A percentile compares a stretch with the other conserved stretches of the same genome.
These are phyloP conservation scores for Myriangium duriaei DNA, from an alignment of 2,329 filamentous ascomycete species.

Conservation along the genomic window DNA sequence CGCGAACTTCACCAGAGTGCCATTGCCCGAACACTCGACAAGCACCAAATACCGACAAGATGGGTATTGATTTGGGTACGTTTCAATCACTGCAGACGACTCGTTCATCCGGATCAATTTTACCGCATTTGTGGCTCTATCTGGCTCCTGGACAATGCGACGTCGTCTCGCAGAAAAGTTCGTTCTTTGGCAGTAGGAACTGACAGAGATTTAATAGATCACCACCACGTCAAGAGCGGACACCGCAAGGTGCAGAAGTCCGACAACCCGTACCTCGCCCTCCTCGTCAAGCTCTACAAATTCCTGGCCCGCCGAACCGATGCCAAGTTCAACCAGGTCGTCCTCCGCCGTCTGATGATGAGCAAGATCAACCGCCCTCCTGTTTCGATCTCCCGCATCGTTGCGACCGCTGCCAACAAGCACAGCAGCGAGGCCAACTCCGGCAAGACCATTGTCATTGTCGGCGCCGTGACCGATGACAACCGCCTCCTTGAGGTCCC, in stretches of 20 bases:
- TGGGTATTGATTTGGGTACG: slow-evolving; percentile 14
- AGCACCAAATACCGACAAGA: slow-evolving; percentile 8
- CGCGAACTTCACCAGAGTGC: slow-evolving; percentile 2
- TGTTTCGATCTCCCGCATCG: slow-evolving; percentile 86
- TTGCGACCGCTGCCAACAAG: slow-evolving; percentile 44
- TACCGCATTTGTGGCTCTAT: neutral
- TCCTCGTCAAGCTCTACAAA: slow-evolving; percentile 64
- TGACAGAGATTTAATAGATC: slow-evolving; percentile 50
- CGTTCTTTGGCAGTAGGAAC: slow-evolving; percentile 1
- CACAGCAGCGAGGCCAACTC: slow-evolving; percentile 42
- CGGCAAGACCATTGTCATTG: slow-evolving; percentile 79
- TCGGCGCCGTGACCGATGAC: slow-evolving; percentile 95
- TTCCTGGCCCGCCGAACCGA: slow-evolving; percentile 59
- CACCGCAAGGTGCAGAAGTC: slow-evolving; percentile 71
- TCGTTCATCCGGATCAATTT: neutral
- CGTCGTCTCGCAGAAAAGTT: slow-evolving; percentile 5
- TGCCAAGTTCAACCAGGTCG: slow-evolving; percentile 95
- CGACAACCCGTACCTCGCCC: slow-evolving; percentile 33
- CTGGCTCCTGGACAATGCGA: neutral
- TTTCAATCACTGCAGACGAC: too few species aligned
- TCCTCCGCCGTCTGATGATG: slow-evolving; percentile 96
- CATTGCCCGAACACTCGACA: slow-evolving; percentile 1
- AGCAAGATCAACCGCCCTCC: slow-evolving; percentile 91
- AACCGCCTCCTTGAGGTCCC: slow-evolving; percentile 83
- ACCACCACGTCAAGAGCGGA: slow-evolving; percentile 55